Percentiles rank a stretch among this genome's conserved stretches.
phyloP scores from a whole-genome alignment of 192 early-diverging fungal genomes.

The Chytriomyces sp. region DNA sequence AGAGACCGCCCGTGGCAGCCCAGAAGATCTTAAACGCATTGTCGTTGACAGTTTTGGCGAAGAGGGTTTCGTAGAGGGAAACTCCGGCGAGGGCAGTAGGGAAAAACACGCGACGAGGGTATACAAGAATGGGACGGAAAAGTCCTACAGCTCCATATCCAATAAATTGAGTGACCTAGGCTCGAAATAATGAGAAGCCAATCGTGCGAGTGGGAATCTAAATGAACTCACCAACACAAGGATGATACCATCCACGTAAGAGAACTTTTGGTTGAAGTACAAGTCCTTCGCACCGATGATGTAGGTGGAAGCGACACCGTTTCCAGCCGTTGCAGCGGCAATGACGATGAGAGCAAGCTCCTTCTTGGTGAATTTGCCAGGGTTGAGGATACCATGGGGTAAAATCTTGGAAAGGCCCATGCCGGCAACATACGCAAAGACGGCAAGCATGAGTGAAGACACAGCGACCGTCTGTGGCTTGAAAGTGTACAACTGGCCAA shows the following conservation, averaged over 20 bases:
- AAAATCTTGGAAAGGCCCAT: background rate
- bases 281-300: slow-evolving; percentile 25
- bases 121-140: slow-evolving; percentile 72
- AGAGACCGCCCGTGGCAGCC: slow-evolving; percentile 46
- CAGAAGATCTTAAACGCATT: slow-evolving; percentile 57
- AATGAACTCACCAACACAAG: background rate
- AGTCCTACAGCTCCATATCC: slow-evolving; percentile 69
- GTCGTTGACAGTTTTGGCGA: slow-evolving; percentile 45
- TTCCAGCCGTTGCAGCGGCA: slow-evolving; percentile 4
- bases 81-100: slow-evolving; percentile 72
- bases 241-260: background rate
- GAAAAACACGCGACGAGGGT: slow-evolving; percentile 83
- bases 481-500: slow-evolving; percentile 16
- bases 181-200: slow-evolving; percentile 57
- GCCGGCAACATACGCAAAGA: slow-evolving; percentile 6
- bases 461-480: slow-evolving; percentile 11
- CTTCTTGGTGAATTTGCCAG: slow-evolving; percentile 73
- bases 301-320: slow-evolving; percentile 2
- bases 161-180: slow-evolving; percentile 35
- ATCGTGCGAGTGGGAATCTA: slow-evolving; percentile 44
- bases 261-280: slow-evolving; percentile 29
- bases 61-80: slow-evolving; percentile 76
- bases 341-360: slow-evolving; percentile 77
- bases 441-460: background rate
- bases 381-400: slow-evolving; percentile 40